Evolutionary conservation across 2,329 filamentous ascomycete species (phyloP).

Genomic region (Calonectria hawksworthii): DNA sequence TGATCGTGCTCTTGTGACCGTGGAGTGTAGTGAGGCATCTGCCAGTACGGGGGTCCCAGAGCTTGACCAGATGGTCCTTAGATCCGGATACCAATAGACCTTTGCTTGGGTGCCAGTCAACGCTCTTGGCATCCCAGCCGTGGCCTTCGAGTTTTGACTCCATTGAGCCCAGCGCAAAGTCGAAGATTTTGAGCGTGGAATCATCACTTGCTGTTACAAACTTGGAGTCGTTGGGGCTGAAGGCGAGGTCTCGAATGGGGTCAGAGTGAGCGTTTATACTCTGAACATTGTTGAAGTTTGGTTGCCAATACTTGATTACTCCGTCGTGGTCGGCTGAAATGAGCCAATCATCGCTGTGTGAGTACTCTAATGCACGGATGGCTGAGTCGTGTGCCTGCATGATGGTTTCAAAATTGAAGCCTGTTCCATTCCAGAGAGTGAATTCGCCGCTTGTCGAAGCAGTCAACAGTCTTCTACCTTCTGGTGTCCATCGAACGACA

Average conservation of each 20-base stretch:
- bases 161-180: conserved; percentile 89
- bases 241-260: conserved; percentile 90
- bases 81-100: conserved; percentile 95
- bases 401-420: conserved; percentile 99
- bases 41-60: conserved; percentile 96
- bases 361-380: conserved; percentile 87
- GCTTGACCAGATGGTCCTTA: conserved; percentile 96
- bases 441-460: conserved; percentile 98
- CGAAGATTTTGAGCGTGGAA: conserved; percentile 93
- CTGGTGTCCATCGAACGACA: conserved; percentile 96
- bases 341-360: conserved; percentile 96
- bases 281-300: conserved; percentile 99
- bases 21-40: conserved; percentile 94
- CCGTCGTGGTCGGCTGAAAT: conserved; percentile 96
- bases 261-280: conserved; percentile 92
- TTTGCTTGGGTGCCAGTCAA: conserved; percentile 98
- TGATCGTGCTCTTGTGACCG: conserved; percentile 97
- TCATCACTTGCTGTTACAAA: conserved; percentile 98
- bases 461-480: conserved; percentile 90
- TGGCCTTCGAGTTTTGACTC: conserved; percentile 92
- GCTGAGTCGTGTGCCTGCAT: conserved; percentile 97
- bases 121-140: conserved; percentile 96
- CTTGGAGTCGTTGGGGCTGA: conserved; percentile 93
- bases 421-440: conserved; percentile 98
- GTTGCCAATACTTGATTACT: conserved; percentile 98